Evolutionary conservation across 2,329 filamentous ascomycete species (phyloP).

Genomic region (Aphanocladium album): DNA sequence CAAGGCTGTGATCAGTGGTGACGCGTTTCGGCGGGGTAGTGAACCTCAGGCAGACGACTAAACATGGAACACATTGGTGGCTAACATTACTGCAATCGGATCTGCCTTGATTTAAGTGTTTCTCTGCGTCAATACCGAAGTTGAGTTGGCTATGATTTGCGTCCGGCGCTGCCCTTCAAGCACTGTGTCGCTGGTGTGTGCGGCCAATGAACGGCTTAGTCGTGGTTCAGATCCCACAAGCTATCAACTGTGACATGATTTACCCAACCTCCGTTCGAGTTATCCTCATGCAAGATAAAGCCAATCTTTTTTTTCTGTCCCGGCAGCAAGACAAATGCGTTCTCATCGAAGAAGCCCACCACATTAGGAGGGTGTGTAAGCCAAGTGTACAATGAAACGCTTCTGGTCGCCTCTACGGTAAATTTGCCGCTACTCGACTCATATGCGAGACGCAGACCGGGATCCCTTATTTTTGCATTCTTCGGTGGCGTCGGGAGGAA

Average conservation of each 20-base stretch:
- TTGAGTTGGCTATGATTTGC: no score
- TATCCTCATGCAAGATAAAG: slow-evolving; percentile 15
- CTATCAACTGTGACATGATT: slow-evolving; percentile 16
- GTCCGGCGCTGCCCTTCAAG: no score
- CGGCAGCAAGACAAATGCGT: slow-evolving; percentile 16
- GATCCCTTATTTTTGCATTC: slow-evolving; percentile 14
- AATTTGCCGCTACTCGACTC: slow-evolving; percentile 13
- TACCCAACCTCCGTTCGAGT: slow-evolving; percentile 13
- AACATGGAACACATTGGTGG: no score
- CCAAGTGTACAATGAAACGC: slow-evolving; percentile 17
- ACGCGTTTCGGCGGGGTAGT: no score
- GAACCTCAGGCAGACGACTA: no score
- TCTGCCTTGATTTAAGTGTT: no score
- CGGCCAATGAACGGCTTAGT: not conserved
- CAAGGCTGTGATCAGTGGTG: no score
- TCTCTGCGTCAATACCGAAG: no score
- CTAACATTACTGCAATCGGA: no score
- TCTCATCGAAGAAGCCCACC: slow-evolving; percentile 18
- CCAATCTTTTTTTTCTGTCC: slow-evolving; percentile 17
- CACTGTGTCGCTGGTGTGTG: no score
- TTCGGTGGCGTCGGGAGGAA: slow-evolving; percentile 17
- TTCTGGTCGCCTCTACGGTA: slow-evolving; percentile 15
- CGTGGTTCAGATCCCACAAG: slow-evolving; percentile 15
- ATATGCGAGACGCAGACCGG: slow-evolving; percentile 12
- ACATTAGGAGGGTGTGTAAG: slow-evolving; percentile 15